Conservation (phyloP, 1,139 yeast genomes). For the Zygosaccharomyces sapae region DNA sequence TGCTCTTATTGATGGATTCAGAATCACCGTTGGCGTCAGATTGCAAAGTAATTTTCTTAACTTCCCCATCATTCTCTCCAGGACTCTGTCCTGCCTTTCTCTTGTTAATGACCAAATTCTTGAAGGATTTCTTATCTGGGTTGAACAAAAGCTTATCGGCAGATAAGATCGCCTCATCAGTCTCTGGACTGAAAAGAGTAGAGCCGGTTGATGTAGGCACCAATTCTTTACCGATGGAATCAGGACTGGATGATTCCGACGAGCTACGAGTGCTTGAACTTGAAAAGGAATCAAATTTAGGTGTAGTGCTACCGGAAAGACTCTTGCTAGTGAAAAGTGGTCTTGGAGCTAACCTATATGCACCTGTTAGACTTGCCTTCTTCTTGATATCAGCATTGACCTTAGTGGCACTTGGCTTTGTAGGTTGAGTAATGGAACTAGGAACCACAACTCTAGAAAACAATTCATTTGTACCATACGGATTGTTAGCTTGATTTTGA, state of each 20-base stretch:
- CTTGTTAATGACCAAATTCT: slow-evolving; percentile 24
- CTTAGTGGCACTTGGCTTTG: slow-evolving; percentile 41
- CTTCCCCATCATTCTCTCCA: slow-evolving; percentile 11
- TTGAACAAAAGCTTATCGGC: slow-evolving; percentile 26
- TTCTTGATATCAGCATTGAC: slow-evolving; percentile 51
- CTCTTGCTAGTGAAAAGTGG: slow-evolving; percentile 35
- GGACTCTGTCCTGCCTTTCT: slow-evolving; percentile 25
- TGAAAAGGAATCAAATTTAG: slow-evolving; percentile 10
- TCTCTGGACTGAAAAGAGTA: slow-evolving; percentile 13
- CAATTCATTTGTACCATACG: slow-evolving; percentile 68
- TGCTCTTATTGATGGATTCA: slow-evolving; percentile 1
- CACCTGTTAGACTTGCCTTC: slow-evolving; percentile 54
- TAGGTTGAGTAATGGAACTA: slow-evolving; percentile 48
- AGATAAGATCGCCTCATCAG: slow-evolving; percentile 19
- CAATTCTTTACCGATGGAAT: slow-evolving; percentile 19
- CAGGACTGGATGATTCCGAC: slow-evolving; percentile 16
- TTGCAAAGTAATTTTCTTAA: slow-evolving; percentile 20
- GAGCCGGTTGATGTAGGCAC: slow-evolving; percentile 14
- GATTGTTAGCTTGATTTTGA: slow-evolving; percentile 43
- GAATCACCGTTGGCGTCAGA: slow-evolving; percentile 11
- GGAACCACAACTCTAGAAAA: slow-evolving; percentile 41
- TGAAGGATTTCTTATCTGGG: slow-evolving; percentile 31
- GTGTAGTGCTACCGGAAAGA: slow-evolving; percentile 8
- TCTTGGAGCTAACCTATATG: slow-evolving; percentile 51
- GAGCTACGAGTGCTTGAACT: slow-evolving; percentile 10